Evolutionary conservation across 371 early-diverging fungal species (phyloP), one percentile per base, ranked within the genome.

Genomic region (Rhizopus stolonifer): DNA sequence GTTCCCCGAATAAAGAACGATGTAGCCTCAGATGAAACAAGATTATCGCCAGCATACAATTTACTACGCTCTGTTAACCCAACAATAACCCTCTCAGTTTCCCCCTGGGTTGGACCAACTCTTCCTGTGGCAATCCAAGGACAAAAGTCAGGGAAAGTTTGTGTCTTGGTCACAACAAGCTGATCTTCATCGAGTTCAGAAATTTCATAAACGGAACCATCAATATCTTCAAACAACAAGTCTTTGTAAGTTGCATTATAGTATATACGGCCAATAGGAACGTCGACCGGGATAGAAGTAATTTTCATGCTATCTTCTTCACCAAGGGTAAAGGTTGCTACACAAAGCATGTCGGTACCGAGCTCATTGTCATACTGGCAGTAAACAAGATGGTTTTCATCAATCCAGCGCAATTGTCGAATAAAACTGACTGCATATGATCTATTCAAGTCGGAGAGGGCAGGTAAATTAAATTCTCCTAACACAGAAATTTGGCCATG

Each of bases 1-100:
- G 88, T 85, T 44, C 81, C 77, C 49, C 94, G 93, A 38, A 95
- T 56, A 44, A 81, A 86, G 68, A 92, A 96, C 2, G 95, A 94
- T 4, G 94, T 93, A 53, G 90, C 89, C 14, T 88, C 89, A 0
- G 87, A 61, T 9, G 89, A 79, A 13, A 96, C 58, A 19, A 88
- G 61, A 2, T 69, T 79, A 25, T 77, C 79, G 48, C 89, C 86
- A 22, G 84, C 81, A 58, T 88, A 93, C 10, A 98, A 81, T 50
- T 88, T 87, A 70, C 91, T 89, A 49, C 93, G 84, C 15, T 82
- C 78, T 1, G 87, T 88, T 32, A 93, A 77, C 3, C 90, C 94
- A 60, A 95, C 67, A 1, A 89, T 69, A 4, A 80, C 70, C 26
- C 65, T 25, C 38, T 82, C 72, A 4, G 46, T 19, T 11, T 69